These are phyloP conservation scores for Bipolaris oryzae DNA, from an alignment of 2,329 filamentous ascomycete species.

Conservation along the genomic window DNA sequence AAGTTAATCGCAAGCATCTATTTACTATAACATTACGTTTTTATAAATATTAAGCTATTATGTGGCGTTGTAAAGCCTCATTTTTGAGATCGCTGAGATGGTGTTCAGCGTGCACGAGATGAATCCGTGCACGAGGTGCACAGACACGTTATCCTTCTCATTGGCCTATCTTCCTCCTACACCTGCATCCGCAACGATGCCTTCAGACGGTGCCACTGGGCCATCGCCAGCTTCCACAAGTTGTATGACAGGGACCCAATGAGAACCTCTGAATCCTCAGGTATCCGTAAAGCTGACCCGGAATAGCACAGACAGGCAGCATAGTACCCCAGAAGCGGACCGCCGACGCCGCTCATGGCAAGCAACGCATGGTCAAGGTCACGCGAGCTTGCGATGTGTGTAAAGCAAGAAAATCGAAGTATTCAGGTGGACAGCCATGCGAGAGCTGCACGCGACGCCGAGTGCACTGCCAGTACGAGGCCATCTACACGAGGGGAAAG, in stretches of 20 bases:
- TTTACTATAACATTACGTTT: no score
- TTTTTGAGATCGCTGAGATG: no score
- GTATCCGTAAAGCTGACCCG: neutral
- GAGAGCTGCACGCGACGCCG: constrained; percentile 26
- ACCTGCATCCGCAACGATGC: neutral
- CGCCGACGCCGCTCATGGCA: neutral
- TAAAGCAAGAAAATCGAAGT: constrained; percentile 41
- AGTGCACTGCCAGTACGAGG: constrained; percentile 31
- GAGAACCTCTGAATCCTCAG: neutral
- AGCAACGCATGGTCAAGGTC: constrained; percentile 30
- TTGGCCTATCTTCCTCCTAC: neutral
- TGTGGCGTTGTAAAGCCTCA: no score
- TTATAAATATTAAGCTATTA: no score
- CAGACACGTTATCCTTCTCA: no score
- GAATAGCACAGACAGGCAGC: constrained; percentile 1
- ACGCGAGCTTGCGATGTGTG: constrained; percentile 40
- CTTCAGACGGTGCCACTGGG: neutral
- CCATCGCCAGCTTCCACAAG: neutral
- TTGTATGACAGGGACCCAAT: neutral
- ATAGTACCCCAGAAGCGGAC: constrained; percentile 21
- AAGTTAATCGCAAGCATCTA: no score
- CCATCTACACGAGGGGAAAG: constrained; percentile 34
- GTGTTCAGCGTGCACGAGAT: no score
- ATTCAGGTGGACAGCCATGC: constrained; percentile 38
- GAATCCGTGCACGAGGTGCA: no score